Conservation (phyloP, 805 yeast genomes). For the Yamadazyma phyllophila region DNA sequence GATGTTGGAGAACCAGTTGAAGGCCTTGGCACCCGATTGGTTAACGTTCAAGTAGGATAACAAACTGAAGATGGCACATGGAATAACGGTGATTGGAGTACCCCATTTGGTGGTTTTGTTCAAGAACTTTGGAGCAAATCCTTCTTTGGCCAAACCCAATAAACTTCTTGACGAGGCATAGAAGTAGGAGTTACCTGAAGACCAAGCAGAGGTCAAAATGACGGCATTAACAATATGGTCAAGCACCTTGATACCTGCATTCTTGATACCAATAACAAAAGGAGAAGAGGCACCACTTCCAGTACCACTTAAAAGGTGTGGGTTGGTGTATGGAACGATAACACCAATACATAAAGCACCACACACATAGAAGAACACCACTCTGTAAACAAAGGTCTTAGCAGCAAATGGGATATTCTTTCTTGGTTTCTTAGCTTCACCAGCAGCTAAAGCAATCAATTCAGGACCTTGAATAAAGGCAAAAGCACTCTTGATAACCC, state of each 20-base stretch:
- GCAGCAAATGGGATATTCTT: constrained; percentile 54
- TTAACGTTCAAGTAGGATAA: constrained; percentile 41
- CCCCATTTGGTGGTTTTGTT: constrained; percentile 15
- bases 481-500: constrained; percentile 57
- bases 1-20: constrained; percentile 70
- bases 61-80: constrained; percentile 20
- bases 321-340: constrained; percentile 30
- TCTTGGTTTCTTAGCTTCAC: constrained; percentile 36
- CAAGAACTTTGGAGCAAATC: constrained; percentile 21
- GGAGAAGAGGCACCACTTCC: constrained; percentile 40
- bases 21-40: constrained; percentile 57
- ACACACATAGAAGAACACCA: constrained; percentile 39
- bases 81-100: constrained; percentile 19
- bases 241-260: constrained; percentile 50
- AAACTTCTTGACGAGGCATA: constrained; percentile 29
- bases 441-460: constrained; percentile 70
- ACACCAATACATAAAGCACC: constrained; percentile 42
- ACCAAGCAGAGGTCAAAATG: constrained; percentile 70
- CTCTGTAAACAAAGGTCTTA: constrained; percentile 53
- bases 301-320: constrained; percentile 22
- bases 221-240: constrained; percentile 73
- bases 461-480: constrained; percentile 61
- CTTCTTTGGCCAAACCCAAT: constrained; percentile 20
- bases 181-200: constrained; percentile 48
- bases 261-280: constrained; percentile 32